phyloP scores from a whole-genome alignment of 1,284 basidiomycete genomes.

The Marasmius sp. region DNA sequence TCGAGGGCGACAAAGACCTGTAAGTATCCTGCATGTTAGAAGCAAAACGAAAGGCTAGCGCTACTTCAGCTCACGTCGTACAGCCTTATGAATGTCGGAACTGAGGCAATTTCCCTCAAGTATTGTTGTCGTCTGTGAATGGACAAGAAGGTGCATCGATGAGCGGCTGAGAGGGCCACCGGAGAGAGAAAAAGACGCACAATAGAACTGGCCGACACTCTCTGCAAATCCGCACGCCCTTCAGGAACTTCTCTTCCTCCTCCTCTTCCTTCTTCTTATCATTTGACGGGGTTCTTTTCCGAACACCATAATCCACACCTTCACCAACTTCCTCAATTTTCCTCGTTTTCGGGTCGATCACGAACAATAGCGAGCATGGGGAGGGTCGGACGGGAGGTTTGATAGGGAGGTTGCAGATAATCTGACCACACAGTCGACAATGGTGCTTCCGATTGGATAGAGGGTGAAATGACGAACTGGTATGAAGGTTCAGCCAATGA shows the following conservation, averaged over 20 bases:
- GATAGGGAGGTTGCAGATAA: constrained; percentile 89
- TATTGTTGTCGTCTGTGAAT: constrained; percentile 76
- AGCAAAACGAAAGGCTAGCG: background rate
- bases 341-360: constrained; percentile 74
- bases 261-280: constrained; percentile 32
- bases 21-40: background rate
- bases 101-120: constrained; percentile 61
- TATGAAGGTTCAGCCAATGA: background rate
- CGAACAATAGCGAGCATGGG: constrained; percentile 77
- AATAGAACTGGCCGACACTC: constrained; percentile 78
- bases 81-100: constrained; percentile 66
- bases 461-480: constrained; percentile 80
- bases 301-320: constrained; percentile 83
- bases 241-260: constrained; percentile 78
- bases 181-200: constrained; percentile 43
- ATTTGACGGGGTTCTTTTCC: constrained; percentile 33
- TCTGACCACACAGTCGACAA: constrained; percentile 90
- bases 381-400: constrained; percentile 69
- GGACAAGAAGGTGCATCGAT: background rate
- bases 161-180: constrained; percentile 1
- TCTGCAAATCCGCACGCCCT: constrained; percentile 82
- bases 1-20: constrained; percentile 78
- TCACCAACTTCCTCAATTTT: constrained; percentile 84
- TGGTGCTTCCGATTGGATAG: constrained; percentile 95
- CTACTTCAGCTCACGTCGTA: constrained; percentile 55